Conservation (phyloP, 1,139 yeast species). For the Spathaspora sp. region DNA sequence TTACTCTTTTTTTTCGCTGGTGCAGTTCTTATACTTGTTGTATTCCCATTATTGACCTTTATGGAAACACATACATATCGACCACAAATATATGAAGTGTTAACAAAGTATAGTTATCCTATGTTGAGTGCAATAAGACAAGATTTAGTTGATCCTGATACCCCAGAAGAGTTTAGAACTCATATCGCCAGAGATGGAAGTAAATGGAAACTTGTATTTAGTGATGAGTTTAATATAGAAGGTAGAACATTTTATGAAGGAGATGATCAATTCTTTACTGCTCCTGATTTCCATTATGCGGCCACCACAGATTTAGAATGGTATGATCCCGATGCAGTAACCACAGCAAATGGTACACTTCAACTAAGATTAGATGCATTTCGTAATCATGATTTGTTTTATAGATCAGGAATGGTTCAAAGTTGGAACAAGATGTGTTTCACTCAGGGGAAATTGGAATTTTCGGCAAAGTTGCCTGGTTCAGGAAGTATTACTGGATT, state of each 20-base stretch:
- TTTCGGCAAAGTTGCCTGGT: slow-evolving; percentile 73
- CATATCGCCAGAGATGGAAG: slow-evolving; percentile 53
- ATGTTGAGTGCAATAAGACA: slow-evolving; percentile 61
- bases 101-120: slow-evolving; percentile 58
- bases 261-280: slow-evolving; percentile 82
- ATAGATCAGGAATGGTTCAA: slow-evolving; percentile 86
- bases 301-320: slow-evolving; percentile 85
- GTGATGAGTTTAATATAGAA: slow-evolving; percentile 79
- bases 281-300: slow-evolving; percentile 71
- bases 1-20: slow-evolving; percentile 56
- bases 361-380: slow-evolving; percentile 68
- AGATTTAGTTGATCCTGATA: slow-evolving; percentile 70
- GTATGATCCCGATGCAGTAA: slow-evolving; percentile 81
- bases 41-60: slow-evolving; percentile 73
- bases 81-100: slow-evolving; percentile 22
- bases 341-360: slow-evolving; percentile 67
- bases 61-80: slow-evolving; percentile 52
- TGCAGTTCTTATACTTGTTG: slow-evolving; percentile 61
- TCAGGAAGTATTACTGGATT: slow-evolving; percentile 67
- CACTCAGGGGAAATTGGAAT: slow-evolving; percentile 70
- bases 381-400: slow-evolving; percentile 65
- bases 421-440: slow-evolving; percentile 82
- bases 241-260: slow-evolving; percentile 82
- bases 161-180: slow-evolving; percentile 51
- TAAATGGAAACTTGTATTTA: slow-evolving; percentile 69